Percentiles rank a stretch among this genome's conserved stretches.
These are phyloP conservation scores for Trichomonascaceae sp. DNA, from an alignment of 1,139 yeast genomes.

Conservation along the genomic window DNA sequence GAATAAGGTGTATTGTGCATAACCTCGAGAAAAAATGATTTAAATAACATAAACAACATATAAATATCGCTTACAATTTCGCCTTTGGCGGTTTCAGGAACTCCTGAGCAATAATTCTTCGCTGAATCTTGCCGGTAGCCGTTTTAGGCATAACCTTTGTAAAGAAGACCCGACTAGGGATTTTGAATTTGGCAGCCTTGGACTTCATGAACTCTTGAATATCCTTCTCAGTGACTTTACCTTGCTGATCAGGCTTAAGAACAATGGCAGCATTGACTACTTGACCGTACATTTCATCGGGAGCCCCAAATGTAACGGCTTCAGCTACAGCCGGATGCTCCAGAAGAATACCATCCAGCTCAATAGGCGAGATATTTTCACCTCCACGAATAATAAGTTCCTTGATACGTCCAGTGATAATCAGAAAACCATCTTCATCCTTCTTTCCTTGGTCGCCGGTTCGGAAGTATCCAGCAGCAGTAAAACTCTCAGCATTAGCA, in stretches of 20 bases:
- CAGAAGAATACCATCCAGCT: constrained; percentile 52
- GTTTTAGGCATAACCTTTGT: constrained; percentile 62
- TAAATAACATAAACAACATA: background rate
- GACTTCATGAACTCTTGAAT: constrained; percentile 40
- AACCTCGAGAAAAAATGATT: background rate
- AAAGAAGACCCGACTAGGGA: constrained; percentile 50
- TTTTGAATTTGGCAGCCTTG: constrained; percentile 49
- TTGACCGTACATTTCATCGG: constrained; percentile 60
- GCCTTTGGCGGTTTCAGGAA: constrained; percentile 28
- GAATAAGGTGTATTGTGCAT: background rate
- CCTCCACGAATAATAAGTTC: constrained; percentile 67
- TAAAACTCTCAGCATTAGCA: constrained; percentile 61
- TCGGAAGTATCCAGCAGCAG: constrained; percentile 53
- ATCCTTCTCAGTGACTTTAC: constrained; percentile 37
- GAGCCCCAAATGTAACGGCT: constrained; percentile 63
- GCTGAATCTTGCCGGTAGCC: constrained; percentile 65
- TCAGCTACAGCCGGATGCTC: constrained; percentile 53
- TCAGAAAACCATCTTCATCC: constrained; percentile 52
- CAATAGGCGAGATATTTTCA: constrained; percentile 64
- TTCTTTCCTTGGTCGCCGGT: constrained; percentile 68
- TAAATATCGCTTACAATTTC: constrained; percentile 19
- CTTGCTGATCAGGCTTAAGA: constrained; percentile 36
- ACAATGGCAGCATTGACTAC: constrained; percentile 62
- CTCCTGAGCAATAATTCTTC: constrained; percentile 49
- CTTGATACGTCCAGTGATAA: constrained; percentile 59